Evolutionary conservation across 2,329 filamentous ascomycete genomes (phyloP), one percentile per base, ranked within the genome.

Genomic region (Arthrobotrys megalospora): DNA sequence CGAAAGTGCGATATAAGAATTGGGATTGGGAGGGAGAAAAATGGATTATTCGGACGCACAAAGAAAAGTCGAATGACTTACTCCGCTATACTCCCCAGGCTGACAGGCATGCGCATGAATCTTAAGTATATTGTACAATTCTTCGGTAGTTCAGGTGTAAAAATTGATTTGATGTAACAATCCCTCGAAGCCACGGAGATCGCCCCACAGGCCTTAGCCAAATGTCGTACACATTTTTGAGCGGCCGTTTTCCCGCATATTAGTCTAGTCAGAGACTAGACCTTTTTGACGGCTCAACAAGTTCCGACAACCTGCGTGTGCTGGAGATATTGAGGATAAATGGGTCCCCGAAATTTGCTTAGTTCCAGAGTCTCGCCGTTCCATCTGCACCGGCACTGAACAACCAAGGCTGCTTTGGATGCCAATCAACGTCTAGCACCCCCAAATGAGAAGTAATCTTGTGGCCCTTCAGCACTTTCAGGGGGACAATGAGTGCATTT

Each of bases 401-500:
- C 85, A 92, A 92, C 96, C 96, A 98, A 1, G 95, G 93, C 85
- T 98, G 93, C 80, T 89, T 90, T 5, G 94, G 93, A 86, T 99
- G 96, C 96, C 96, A 99, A 83, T 97, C 93, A 32, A 99, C 86
- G 84, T 97, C 95, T 87, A 98, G 88, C 14, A 98, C 94, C 80
- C 96, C 96, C 73, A 99, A 86, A 81, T 94, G 91, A 83, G 90
- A 92, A 83, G 92, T 91, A 1, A 98, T 90, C 85, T 91, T 92
- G 86, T 99, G 96, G 0, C 96, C 96, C 83, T 90, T 91, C 60
- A 99, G 88, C 82, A 97, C 93, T 88, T 98, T 99, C 80, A 99
- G 88, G 7, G 96, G 96, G 64, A 98, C 96, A 82, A 99, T 97
- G 12, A 92, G 96, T 6, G 96, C 94, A 83, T 97, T 97, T 86